Evolutionary conservation across 2,329 filamentous ascomycete species (phyloP).

Genomic region (Ceratocystis destructans): DNA sequence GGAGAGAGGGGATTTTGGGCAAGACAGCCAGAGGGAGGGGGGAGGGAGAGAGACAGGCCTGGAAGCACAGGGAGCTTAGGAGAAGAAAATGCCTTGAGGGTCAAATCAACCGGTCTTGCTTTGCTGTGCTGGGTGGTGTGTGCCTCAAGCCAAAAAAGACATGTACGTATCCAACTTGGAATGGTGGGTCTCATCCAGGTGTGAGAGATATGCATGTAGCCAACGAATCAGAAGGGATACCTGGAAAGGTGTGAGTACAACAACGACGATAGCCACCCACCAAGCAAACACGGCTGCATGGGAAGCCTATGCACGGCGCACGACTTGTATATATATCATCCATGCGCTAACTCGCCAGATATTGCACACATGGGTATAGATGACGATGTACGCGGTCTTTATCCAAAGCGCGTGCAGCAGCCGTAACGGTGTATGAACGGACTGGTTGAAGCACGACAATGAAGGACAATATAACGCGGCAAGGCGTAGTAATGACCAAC

Average conservation of each 20-base stretch:
- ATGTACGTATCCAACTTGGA: slow-evolving; percentile 3
- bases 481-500: no score
- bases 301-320: background rate
- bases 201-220: background rate
- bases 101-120: background rate
- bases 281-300: background rate
- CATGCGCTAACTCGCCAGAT: background rate
- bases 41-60: background rate
- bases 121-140: background rate
- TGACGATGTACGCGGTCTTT: background rate
- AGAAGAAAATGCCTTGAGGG: background rate
- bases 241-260: background rate
- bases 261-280: background rate
- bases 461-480: no score
- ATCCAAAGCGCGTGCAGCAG: no score
- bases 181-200: background rate
- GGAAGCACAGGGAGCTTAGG: background rate
- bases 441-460: no score
- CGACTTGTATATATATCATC: background rate
- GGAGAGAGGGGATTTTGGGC: background rate
- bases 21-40: background rate
- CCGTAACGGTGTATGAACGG: no score
- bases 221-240: background rate
- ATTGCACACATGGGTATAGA: background rate
- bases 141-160: background rate